Base-by-base conservation (phyloP, 139 green algal species). In the Chlamydomonas sphaeroides region DNA sequence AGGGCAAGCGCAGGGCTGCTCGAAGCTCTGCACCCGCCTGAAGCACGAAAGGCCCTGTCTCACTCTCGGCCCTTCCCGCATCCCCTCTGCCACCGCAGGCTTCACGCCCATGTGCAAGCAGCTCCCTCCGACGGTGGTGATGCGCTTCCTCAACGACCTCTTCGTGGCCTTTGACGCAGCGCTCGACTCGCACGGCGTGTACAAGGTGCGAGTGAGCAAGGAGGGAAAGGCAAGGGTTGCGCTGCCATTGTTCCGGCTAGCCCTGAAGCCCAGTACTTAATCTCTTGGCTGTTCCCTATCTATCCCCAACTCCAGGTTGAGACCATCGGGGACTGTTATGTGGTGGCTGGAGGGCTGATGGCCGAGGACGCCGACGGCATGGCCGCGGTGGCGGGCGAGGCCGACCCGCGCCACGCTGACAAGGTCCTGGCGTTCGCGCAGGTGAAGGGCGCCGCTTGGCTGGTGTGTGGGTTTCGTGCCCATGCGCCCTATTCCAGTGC, bases 331-430 rank as follows among this genome's bases (percentile, higher is more conserved):
- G 72, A 79, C 72, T 79, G 72, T 25, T 79, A 79, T 32, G 33
- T 79, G 18, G 72, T 79, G 53, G 53, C 33, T 0, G 72, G 72
- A 8, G 72, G 72, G 33, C 56, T 79, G 72, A 67, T 79, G 53
- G 4, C 17, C 25, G 30, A 79, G 17, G 72, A 79, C 35, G 53
- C 26, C 1, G 72, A 79, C n/a, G 72, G 72, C 33, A 68, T 79
- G 35, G 36, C 65, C n/a, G 56, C 56, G 23, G 56, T 62, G 56
- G 25, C n/a, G 56, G 25, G 56, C 56, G 25, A 62, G 18, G 23
- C 56, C 2, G 56, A 62, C 56, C 56, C 56, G 6, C 18, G n/a
- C 1, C 56, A 62, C 25, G 56, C 56, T 15, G 2, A 62, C 56
- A 21, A 25, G 3, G 56, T 62, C 23, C n/a, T 62, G 23, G 56